Evolutionary conservation across 345 rosid species (phyloP).

Genomic region (Eucalyptus sp.): DNA sequence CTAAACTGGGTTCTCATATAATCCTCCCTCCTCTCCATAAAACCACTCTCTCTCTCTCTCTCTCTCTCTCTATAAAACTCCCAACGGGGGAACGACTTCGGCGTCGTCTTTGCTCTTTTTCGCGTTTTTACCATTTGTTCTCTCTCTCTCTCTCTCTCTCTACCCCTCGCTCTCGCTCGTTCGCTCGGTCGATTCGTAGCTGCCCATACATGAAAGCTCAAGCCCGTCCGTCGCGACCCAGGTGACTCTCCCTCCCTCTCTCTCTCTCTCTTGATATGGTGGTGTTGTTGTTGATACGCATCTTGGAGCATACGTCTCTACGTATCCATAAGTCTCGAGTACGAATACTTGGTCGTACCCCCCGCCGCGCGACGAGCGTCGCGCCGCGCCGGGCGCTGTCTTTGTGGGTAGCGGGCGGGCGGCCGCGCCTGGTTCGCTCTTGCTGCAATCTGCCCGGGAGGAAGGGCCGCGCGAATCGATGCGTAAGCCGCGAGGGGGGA

Average conservation of each 20-base stretch:
- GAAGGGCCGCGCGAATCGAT: background rate
- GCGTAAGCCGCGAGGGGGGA: background rate
- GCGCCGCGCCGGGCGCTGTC: background rate
- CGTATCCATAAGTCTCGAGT: background rate
- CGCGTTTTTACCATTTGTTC: background rate
- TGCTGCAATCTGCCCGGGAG: background rate
- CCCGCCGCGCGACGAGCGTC: background rate
- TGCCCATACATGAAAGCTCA: background rate
- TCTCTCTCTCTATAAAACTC: background rate
- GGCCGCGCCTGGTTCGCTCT: background rate
- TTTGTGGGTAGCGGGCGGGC: background rate
- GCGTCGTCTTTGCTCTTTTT: background rate
- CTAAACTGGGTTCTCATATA: background rate
- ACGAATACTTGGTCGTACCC: background rate
- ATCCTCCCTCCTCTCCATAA: background rate
- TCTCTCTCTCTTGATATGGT: background rate
- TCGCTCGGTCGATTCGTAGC: background rate
- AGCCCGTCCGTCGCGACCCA: background rate
- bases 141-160: background rate
- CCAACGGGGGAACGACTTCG: background rate
- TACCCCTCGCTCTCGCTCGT: background rate
- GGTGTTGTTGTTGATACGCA: background rate
- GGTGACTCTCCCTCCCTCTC: background rate
- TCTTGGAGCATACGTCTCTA: background rate
- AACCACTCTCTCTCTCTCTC: background rate